Evolutionary conservation across 2,329 filamentous ascomycete genomes (phyloP), one percentile per base, ranked within the genome.

Genomic region (Coleophoma cylindrospora): DNA sequence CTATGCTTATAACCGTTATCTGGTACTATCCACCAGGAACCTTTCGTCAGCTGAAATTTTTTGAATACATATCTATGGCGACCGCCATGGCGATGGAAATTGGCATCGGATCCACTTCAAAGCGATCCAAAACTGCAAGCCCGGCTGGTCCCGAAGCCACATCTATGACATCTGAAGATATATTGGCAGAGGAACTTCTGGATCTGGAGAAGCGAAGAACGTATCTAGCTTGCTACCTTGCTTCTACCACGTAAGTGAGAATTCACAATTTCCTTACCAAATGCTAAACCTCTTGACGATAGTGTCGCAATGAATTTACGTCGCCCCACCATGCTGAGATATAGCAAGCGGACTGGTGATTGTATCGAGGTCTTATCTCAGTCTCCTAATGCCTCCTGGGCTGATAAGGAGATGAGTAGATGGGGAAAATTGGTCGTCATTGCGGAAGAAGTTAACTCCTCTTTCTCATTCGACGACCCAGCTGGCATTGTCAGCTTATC

Each of bases 361-460:
- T 73, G 67, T 49, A 50, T 72, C 13, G 65, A 69, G 4, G 62
- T 62, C 17, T 51, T 74, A 17, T 66, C 66, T 38, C 64, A 50
- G 10, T 63, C 64, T 22, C 60, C 64, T 4, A 56, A 66, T 27
- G 60, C 65, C 10, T 50, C 61, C 1, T 51, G 63, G 5, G 58
- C 61, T 14, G 70, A 74, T 51, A 61, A 55, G 12, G 54, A 54
- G 5, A 56, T 74, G 9, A 64, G 66, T 4, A 62, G 63, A n/a
- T 71, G 67, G 68, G 63, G 65, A 1, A 64, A 61, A 32, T 50
- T 74, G 6, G 59, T 69, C 21, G 66, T 67, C 45, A 71, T 81
- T 49, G 74, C 71, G n/a, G 78, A 81, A 52, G 74, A 79, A 50
- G 73, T 80, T 17, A 73, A 71, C 1, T 65, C 72, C 3, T 69